Conservation (phyloP, 1,284 basidiomycete species). For the Puccinia brachypodii region DNA sequence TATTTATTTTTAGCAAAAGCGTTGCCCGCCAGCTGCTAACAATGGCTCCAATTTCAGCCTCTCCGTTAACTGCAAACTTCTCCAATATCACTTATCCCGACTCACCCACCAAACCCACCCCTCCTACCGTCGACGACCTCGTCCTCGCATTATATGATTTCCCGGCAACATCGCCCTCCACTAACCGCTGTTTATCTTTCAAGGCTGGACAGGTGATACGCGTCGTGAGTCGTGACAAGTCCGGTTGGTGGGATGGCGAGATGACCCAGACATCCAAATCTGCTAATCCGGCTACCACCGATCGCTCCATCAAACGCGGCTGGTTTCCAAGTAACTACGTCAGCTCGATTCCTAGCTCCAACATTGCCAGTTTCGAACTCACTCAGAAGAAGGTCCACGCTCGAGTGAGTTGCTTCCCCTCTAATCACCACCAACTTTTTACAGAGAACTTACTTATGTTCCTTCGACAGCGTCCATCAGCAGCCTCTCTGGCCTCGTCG, state of each 20-base stretch:
- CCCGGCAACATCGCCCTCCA: conserved; percentile 2
- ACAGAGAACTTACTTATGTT: neutral
- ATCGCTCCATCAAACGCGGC: conserved; percentile 64
- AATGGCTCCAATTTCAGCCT: neutral
- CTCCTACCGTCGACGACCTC: conserved; percentile 6
- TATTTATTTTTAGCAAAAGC: neutral
- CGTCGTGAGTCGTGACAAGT: conserved; percentile 78
- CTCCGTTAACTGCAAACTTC: neutral
- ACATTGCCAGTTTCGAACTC: neutral
- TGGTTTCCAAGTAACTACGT: conserved; percentile 89
- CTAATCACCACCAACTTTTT: conserved; percentile 19
- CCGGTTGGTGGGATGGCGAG: conserved; percentile 99
- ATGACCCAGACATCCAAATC: conserved; percentile 63
- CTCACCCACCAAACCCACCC: neutral
- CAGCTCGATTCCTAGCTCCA: neutral
- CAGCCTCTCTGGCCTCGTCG: conserved; percentile 50
- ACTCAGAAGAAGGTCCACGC: neutral
- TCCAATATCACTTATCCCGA: neutral
- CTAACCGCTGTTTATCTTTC: conserved; percentile 75
- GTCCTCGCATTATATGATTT: conserved; percentile 42
- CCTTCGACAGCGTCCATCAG: conserved; percentile 45
- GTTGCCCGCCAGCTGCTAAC: too few relatives aligned
- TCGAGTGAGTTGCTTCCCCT: conserved; percentile 2
- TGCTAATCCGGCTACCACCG: neutral
- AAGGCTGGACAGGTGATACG: conserved; percentile 84